Percentiles rank a stretch among this genome's conserved stretches.
These are phyloP conservation scores for Mallotus nudiflorus DNA, from an alignment of 345 rosid genomes.

Conservation along the genomic window DNA sequence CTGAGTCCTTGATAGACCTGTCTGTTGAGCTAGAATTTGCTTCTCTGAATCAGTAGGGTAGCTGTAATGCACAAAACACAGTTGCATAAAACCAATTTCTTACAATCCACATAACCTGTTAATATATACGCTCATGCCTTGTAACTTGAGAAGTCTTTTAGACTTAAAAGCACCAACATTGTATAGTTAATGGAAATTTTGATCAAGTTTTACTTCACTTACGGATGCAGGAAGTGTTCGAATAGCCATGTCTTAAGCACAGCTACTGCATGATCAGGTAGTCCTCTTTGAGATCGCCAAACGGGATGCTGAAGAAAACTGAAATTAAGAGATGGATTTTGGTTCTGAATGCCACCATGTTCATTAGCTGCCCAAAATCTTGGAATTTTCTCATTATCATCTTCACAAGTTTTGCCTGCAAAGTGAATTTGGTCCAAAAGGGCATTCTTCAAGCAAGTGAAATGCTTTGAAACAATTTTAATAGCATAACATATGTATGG, in stretches of 20 bases:
- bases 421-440: conserved; percentile 19
- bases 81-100: background rate
- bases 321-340: background rate
- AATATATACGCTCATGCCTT: too few relatives aligned
- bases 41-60: conserved; percentile 34
- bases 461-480: conserved; percentile 24
- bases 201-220: conserved; percentile 1
- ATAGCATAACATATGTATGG: conserved; percentile 13
- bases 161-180: too few relatives aligned
- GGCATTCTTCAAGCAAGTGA: conserved; percentile 27
- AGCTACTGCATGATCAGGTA: conserved; percentile 32
- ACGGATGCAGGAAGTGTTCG: conserved; percentile 38
- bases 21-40: conserved; percentile 26
- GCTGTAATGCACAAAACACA: background rate
- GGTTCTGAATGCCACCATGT: background rate
- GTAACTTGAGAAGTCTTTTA: too few relatives aligned
- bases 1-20: conserved; percentile 37
- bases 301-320: conserved; percentile 20
- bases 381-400: background rate
- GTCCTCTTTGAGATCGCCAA: conserved; percentile 34
- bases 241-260: conserved; percentile 32
- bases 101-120: too few relatives aligned
- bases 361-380: conserved; percentile 11
- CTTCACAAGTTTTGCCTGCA: background rate
- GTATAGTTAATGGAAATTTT: too few relatives aligned